Conservation (phyloP, 805 yeast genomes). For the Cyberlindnera sargentensis region DNA sequence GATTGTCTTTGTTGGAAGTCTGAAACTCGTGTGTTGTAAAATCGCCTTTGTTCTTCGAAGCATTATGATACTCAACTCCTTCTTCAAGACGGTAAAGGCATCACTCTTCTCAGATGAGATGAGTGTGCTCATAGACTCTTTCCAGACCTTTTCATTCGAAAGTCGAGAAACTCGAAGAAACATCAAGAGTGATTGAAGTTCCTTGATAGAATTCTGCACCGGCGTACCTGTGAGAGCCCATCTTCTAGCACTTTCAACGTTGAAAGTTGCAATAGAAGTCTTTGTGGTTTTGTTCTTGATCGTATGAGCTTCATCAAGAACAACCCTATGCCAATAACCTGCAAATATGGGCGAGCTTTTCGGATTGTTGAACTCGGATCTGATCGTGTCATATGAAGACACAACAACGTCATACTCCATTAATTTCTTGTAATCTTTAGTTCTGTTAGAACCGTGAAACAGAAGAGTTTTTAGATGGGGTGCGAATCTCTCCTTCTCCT, state of each 20-base stretch:
- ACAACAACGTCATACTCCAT: slow-evolving; percentile 52
- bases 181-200: slow-evolving; percentile 41
- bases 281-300: slow-evolving; percentile 46
- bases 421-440: slow-evolving; percentile 32
- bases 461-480: slow-evolving; percentile 38
- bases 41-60: slow-evolving; percentile 39
- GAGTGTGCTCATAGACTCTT: slow-evolving; percentile 30
- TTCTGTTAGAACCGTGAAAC: slow-evolving; percentile 43
- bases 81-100: slow-evolving; percentile 30
- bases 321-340: slow-evolving; percentile 40
- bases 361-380: slow-evolving; percentile 24
- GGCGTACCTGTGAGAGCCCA: slow-evolving; percentile 67
- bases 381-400: slow-evolving; percentile 59
- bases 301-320: slow-evolving; percentile 59
- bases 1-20: slow-evolving; percentile 16
- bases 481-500: slow-evolving; percentile 52
- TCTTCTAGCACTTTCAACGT: slow-evolving; percentile 35
- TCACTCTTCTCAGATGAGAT: slow-evolving; percentile 27
- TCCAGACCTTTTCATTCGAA: slow-evolving; percentile 14
- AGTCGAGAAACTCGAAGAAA: slow-evolving; percentile 33
- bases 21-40: slow-evolving; percentile 19
- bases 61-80: slow-evolving; percentile 31
- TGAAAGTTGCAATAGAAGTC: slow-evolving; percentile 38
- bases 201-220: slow-evolving; percentile 48
- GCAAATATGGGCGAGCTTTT: slow-evolving; percentile 21